phyloP scores from a whole-genome alignment of 805 yeast genomes.

The Ogataea pignaliae region DNA sequence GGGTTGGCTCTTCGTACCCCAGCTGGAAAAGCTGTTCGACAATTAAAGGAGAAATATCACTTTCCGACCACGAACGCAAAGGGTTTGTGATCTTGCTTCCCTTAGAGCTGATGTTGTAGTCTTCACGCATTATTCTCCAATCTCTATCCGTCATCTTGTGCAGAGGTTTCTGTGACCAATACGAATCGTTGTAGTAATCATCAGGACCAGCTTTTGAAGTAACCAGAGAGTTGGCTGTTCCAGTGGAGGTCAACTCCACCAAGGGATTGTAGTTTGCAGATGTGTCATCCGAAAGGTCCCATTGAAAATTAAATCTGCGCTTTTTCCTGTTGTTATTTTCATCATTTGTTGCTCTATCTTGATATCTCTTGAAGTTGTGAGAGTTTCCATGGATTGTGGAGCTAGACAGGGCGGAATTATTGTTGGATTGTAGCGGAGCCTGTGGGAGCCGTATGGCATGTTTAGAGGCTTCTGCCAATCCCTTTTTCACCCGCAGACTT shows the following conservation, averaged over 20 bases:
- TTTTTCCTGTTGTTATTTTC: conserved; percentile 6
- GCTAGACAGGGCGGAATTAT: neutral
- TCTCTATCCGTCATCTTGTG: conserved; percentile 73
- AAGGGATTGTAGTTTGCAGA: conserved; percentile 39
- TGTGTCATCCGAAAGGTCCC: conserved; percentile 71
- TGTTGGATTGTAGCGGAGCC: neutral
- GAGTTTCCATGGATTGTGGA: neutral
- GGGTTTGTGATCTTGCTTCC: conserved; percentile 54
- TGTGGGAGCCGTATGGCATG: neutral
- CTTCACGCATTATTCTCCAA: conserved; percentile 85
- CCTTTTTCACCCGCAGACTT: conserved; percentile 4
- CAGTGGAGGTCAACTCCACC: conserved; percentile 24
- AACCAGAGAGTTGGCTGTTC: conserved; percentile 5
- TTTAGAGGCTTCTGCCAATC: neutral
- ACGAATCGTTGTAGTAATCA: conserved; percentile 19
- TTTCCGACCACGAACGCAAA: conserved; percentile 70
- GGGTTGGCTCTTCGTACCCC: conserved; percentile 69
- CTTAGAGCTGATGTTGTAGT: conserved; percentile 59
- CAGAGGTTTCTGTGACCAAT: conserved; percentile 68
- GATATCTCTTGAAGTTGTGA: neutral
- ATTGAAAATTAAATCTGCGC: conserved; percentile 56
- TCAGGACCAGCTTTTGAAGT: neutral
- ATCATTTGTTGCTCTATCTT: neutral
- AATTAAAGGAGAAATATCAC: conserved; percentile 41
- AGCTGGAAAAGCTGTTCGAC: conserved; percentile 32